Conservation (phyloP, 306 rosid genomes). For the Abrus pulchellus region DNA sequence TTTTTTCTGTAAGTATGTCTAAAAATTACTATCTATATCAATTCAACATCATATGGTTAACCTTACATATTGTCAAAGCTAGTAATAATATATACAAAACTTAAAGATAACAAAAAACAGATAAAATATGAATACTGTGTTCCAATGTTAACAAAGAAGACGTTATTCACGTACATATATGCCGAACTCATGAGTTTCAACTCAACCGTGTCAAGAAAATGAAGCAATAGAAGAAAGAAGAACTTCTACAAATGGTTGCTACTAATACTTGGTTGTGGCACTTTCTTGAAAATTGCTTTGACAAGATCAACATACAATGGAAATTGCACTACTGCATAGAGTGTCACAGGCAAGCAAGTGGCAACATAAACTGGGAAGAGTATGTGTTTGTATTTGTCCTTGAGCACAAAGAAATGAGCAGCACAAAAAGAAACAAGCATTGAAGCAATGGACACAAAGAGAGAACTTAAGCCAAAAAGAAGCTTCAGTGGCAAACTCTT, state of each 20-base stretch:
- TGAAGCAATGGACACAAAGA: constrained; percentile 59
- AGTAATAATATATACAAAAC: too few relatives aligned
- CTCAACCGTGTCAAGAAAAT: too few relatives aligned
- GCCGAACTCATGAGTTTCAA: too few relatives aligned
- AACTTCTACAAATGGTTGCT: neutral
- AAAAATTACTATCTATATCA: too few relatives aligned
- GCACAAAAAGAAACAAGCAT: constrained; percentile 62
- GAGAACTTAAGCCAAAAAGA: constrained; percentile 54
- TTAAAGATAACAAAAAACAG: too few relatives aligned
- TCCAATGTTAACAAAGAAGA: too few relatives aligned
- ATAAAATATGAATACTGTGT: too few relatives aligned
- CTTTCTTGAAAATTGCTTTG: constrained; percentile 45
- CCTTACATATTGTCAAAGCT: too few relatives aligned
- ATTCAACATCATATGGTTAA: too few relatives aligned
- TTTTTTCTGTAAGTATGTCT: too few relatives aligned
- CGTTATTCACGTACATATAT: too few relatives aligned
- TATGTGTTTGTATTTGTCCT: constrained; percentile 39
- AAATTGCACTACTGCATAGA: constrained; percentile 61
- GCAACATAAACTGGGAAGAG: constrained; percentile 50
- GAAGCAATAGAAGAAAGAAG: too few relatives aligned
- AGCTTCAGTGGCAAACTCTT: constrained; percentile 55
- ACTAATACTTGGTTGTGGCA: constrained; percentile 13
- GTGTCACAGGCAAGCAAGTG: constrained; percentile 54
- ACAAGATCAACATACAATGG: constrained; percentile 60
- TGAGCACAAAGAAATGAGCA: constrained; percentile 57